Evolutionary conservation across 371 early-diverging fungal species (phyloP).

Genomic region (Apophysomyces sp.): DNA sequence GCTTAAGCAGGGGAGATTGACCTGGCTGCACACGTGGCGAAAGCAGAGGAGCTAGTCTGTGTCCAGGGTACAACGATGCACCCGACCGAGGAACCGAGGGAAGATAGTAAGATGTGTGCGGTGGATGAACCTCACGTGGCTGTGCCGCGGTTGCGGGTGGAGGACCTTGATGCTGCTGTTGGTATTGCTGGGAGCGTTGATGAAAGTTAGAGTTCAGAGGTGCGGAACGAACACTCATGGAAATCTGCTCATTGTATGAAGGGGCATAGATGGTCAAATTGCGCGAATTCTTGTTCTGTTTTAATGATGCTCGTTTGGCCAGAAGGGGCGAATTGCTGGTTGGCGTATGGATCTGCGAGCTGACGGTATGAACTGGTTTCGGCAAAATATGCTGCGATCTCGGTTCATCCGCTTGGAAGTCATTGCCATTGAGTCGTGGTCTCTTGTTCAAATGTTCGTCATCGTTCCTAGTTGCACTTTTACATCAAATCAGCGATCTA

Average conservation of each 20-base stretch:
- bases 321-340: slow-evolving; percentile 17
- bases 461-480: neutral
- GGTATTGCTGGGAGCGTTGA: slow-evolving; percentile 25
- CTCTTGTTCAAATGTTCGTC: neutral
- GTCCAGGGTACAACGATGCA: slow-evolving; percentile 18
- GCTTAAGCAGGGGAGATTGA: slow-evolving; percentile 12
- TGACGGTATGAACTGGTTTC: slow-evolving; percentile 40
- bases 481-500: no score
- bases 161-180: slow-evolving; percentile 18
- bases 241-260: slow-evolving; percentile 49
- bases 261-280: slow-evolving; percentile 60
- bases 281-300: slow-evolving; percentile 49
- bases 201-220: slow-evolving; percentile 55
- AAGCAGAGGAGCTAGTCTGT: slow-evolving; percentile 29
- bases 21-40: slow-evolving; percentile 28
- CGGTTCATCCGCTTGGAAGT: neutral
- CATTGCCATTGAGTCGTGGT: slow-evolving; percentile 7
- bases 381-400: slow-evolving; percentile 17
- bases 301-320: slow-evolving; percentile 27
- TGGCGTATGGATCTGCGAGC: slow-evolving; percentile 26
- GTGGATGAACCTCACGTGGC: slow-evolving; percentile 3
- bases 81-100: slow-evolving; percentile 16
- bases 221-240: slow-evolving; percentile 54
- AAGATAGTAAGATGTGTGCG: slow-evolving; percentile 11
- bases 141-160: slow-evolving; percentile 18